These are phyloP conservation scores for Croton laevigatus DNA, from an alignment of 441 rosid genomes.

Conservation along the genomic window DNA sequence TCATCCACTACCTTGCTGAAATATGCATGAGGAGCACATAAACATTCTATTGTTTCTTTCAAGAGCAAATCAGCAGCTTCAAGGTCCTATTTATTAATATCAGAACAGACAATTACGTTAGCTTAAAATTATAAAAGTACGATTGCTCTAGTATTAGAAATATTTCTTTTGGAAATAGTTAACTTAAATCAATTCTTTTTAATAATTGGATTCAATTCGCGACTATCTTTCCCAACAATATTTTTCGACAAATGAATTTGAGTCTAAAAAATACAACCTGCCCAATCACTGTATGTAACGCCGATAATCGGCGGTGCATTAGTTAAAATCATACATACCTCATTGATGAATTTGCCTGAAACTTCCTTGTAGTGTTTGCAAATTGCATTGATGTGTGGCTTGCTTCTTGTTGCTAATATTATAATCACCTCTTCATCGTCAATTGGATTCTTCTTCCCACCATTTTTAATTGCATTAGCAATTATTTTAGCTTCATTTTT, in stretches of 20 bases:
- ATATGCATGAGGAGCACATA: slow-evolving; percentile 58
- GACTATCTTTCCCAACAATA: no score
- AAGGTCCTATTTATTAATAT: slow-evolving; percentile 40
- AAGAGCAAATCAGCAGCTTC: slow-evolving; percentile 35
- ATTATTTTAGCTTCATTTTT: slow-evolving; percentile 65
- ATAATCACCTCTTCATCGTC: slow-evolving; percentile 66
- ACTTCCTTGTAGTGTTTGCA: slow-evolving; percentile 49
- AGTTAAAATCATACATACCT: no score
- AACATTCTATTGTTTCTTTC: slow-evolving; percentile 55
- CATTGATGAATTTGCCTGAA: slow-evolving; percentile 40
- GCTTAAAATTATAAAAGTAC: slow-evolving; percentile 13
- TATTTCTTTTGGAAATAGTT: no score
- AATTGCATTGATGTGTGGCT: slow-evolving; percentile 51
- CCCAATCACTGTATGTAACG: no score
- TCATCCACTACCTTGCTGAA: slow-evolving; percentile 76
- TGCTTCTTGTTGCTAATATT: slow-evolving; percentile 78
- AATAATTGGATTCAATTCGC: no score
- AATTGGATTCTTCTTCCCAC: slow-evolving; percentile 28
- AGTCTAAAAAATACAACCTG: no score
- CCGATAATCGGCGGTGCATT: no score
- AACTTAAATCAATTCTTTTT: no score
- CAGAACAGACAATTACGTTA: not conserved
- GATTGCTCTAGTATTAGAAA: no score
- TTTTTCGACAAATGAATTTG: no score
- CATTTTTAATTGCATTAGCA: slow-evolving; percentile 41